Base-by-base conservation (phyloP, 208 protist genomes). In the Endotrypanum monterogeii region DNA sequence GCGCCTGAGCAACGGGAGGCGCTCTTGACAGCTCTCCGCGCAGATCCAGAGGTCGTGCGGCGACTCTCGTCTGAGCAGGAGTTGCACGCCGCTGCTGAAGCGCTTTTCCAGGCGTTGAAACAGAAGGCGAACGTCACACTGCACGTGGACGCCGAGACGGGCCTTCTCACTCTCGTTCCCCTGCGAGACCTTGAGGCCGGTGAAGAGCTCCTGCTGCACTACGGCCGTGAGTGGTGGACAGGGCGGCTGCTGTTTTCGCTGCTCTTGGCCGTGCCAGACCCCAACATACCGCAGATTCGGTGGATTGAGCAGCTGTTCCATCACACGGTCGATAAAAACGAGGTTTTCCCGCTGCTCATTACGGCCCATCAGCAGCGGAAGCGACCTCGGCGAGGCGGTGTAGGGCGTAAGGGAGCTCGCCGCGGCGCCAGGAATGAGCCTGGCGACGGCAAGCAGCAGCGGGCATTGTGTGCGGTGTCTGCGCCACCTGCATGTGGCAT, bases 211-310 rank as follows among this genome's bases (percentile, higher is more conserved):
- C 71, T 93, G 20, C 67, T 95, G 50, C 91, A 95, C 83, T 97
- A 97, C 74, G 90, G 93, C 37, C 82, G 90, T 5, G 90, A 94
- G 78, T 97, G 93, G 93, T 97, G 93, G 93, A 91, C 86, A 14
- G 78, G 90, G 12, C 86, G 86, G 18, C 71, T 95, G 41, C 84
- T 97, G 37, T 86, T 82, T 35, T 69, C 56, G 72, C 63, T 95
- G 46, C 80, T 97, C 60, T 78, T 94, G 44, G 74, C 74, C 8
- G 72, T 77, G 73, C 71, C 76, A 3, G 90, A 95, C 41, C 73
- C 46, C 5, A 65, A 89, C 30, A 88, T 94, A 80, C 3, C 11
- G 11, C 48, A 76, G 44, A 70, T 95, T 23, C 89, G 90, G 20
- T 93, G 85, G 87, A 88, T 95, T 61, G 93, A 97, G 78, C 68